phyloP scores from a whole-genome alignment of 2,329 filamentous ascomycete species.

The Alternaria viburni region DNA sequence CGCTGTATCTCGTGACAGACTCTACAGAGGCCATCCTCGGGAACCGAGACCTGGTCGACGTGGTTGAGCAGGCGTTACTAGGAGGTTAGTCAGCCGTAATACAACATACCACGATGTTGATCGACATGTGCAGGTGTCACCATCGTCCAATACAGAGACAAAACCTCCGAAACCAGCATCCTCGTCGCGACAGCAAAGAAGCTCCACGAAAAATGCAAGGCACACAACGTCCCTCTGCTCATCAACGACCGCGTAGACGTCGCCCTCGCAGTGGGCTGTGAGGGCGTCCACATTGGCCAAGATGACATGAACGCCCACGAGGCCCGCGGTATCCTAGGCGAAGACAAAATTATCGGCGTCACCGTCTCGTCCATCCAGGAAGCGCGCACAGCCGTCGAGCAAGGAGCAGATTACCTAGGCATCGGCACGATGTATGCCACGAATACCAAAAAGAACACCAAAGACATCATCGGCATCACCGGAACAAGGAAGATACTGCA shows the following conservation, averaged over 20 bases:
- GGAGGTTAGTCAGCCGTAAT: slow-evolving; percentile 62
- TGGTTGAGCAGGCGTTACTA: slow-evolving; percentile 76
- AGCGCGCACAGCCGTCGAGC: slow-evolving; percentile 71
- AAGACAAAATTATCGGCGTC: slow-evolving; percentile 83
- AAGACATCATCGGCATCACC: slow-evolving; percentile 76
- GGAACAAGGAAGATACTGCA: slow-evolving; percentile 72
- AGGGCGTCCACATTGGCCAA: slow-evolving; percentile 94
- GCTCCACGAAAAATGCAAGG: slow-evolving; percentile 73
- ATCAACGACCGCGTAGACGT: slow-evolving; percentile 96
- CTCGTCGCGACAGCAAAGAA: slow-evolving; percentile 73
- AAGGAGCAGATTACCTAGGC: slow-evolving; percentile 88
- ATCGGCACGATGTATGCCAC: slow-evolving; percentile 91
- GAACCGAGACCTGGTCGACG: slow-evolving; percentile 68
- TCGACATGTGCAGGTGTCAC: slow-evolving; percentile 63
- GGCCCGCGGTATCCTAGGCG: slow-evolving; percentile 76
- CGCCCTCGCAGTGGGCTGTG: slow-evolving; percentile 81
- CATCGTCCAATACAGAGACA: slow-evolving; percentile 90
- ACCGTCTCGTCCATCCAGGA: slow-evolving; percentile 79
- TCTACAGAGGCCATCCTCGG: slow-evolving; percentile 86
- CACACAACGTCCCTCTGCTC: slow-evolving; percentile 75
- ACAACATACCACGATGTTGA: neutral
- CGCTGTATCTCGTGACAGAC: slow-evolving; percentile 90
- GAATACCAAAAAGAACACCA: slow-evolving; percentile 81
- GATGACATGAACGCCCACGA: slow-evolving; percentile 79
- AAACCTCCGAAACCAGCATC: slow-evolving; percentile 74